Evolutionary conservation across 2,329 filamentous ascomycete genomes (phyloP).

Genomic region (Paraconiothyrium sp.): DNA sequence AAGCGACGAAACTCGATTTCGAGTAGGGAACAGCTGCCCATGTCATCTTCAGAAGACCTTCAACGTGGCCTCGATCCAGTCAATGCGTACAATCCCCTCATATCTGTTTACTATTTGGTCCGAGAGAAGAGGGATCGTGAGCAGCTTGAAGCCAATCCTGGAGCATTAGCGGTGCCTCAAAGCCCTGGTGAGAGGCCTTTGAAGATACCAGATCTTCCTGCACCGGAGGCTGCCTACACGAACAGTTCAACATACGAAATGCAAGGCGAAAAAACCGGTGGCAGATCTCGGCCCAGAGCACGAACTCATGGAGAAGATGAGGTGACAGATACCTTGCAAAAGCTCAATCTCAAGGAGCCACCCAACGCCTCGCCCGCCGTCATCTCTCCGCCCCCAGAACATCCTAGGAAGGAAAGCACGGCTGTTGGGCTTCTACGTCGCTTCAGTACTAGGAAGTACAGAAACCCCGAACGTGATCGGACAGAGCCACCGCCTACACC

Average conservation of each 20-base stretch:
- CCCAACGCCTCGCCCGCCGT: constrained; percentile 60
- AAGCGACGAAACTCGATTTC: constrained; percentile 89
- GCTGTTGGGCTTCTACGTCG: constrained; percentile 85
- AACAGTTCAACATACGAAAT: constrained; percentile 87
- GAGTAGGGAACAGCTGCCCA: constrained; percentile 85
- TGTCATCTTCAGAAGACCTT: constrained; percentile 85
- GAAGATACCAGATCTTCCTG: constrained; percentile 76
- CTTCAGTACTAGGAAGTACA: constrained; percentile 86
- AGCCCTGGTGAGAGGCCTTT: constrained; percentile 65
- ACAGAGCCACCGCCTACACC: constrained; percentile 73
- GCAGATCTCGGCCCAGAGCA: constrained; percentile 82
- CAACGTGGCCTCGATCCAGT: constrained; percentile 84
- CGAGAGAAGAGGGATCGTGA: constrained; percentile 92
- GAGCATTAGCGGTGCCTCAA: constrained; percentile 66
- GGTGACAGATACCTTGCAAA: constrained; percentile 75
- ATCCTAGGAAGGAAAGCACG: constrained; percentile 83
- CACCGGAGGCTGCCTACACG: constrained; percentile 88
- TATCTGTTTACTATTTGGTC: constrained; percentile 97
- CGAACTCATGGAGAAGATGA: constrained; percentile 97
- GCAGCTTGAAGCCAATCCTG: constrained; percentile 66
- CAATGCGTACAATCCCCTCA: constrained; percentile 90
- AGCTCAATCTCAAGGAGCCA: constrained; percentile 65
- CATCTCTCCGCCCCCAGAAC: constrained; percentile 63
- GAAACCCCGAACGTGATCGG: constrained; percentile 62
- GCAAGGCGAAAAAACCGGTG: constrained; percentile 87